Percentiles rank a stretch among this genome's conserved stretches.
Conservation (phyloP, 1,284 basidiomycete genomes). For the Austropuccinia psidii region DNA sequence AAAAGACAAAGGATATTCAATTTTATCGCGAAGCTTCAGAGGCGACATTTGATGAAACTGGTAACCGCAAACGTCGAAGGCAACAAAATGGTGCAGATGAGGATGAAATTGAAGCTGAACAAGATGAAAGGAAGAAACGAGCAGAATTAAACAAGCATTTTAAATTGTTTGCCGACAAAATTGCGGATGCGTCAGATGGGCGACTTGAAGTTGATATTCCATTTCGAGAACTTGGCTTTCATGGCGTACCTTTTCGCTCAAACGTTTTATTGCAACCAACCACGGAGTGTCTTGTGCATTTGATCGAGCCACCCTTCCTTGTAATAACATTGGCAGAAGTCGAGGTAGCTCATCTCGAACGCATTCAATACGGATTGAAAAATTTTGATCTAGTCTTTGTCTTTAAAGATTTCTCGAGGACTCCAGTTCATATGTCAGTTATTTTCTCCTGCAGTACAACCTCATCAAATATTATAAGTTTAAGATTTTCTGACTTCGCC, state of each 20-base stretch:
- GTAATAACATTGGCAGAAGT: conserved; percentile 91
- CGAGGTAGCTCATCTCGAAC: conserved; percentile 91
- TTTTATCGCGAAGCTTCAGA: conserved; percentile 98
- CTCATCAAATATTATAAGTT: not conserved
- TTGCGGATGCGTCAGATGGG: conserved; percentile 77
- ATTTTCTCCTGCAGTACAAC: not conserved
- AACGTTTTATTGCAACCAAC: conserved; percentile 91
- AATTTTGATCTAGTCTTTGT: conserved; percentile 97
- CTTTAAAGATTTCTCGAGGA: conserved; percentile 88
- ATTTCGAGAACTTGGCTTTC: conserved; percentile 93
- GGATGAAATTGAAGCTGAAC: conserved; percentile 98
- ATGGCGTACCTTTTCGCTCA: conserved; percentile 82
- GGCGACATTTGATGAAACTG: conserved; percentile 96
- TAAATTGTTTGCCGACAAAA: conserved; percentile 84
- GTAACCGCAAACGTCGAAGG: conserved; percentile 86
- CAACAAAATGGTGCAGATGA: conserved; percentile 88
- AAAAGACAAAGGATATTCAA: conserved; percentile 96
- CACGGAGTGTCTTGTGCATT: conserved; percentile 91
- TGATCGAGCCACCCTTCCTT: conserved; percentile 91
- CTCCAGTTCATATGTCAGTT: conserved; percentile 67
- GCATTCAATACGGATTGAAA: conserved; percentile 91
- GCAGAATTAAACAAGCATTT: conserved; percentile 91
- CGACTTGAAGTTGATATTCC: conserved; percentile 89
- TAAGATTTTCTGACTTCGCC: not conserved
- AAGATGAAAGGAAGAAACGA: conserved; percentile 84